Percentiles rank a stretch among this genome's conserved stretches.
Evolutionary conservation across 768 basidiomycete genomes (phyloP).

Genomic region (Trametes sanguinea): DNA sequence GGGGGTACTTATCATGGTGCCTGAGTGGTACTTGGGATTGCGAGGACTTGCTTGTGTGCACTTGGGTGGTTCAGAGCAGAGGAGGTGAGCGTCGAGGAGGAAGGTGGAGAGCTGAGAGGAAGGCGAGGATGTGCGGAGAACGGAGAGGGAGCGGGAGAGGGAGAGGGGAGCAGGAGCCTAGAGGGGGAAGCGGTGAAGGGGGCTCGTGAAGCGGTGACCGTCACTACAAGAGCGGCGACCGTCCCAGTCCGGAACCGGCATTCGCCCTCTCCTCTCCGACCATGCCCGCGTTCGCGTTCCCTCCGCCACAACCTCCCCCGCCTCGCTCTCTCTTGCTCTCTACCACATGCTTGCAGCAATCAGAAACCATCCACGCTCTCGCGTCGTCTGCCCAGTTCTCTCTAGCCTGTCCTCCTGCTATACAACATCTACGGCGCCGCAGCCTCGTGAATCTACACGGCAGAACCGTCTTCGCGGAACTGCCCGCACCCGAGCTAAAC

Average conservation of each 20-base stretch:
- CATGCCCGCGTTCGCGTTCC: neutral
- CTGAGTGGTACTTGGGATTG: neutral
- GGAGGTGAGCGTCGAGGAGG: constrained; percentile 3
- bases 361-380: neutral
- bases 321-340: neutral
- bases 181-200: constrained; percentile 9
- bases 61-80: neutral
- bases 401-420: too few species aligned
- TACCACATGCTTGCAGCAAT: neutral
- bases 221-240: neutral
- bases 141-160: constrained; percentile 10
- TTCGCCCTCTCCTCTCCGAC: constrained; percentile 6
- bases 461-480: neutral
- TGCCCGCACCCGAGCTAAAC: neutral
- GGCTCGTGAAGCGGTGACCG: constrained; percentile 8
- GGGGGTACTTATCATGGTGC: constrained; percentile 59
- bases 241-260: neutral
- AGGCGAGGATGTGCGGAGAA: constrained; percentile 1
- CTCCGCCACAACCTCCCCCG: neutral
- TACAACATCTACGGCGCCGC: neutral
- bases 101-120: neutral
- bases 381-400: too few species aligned
- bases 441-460: neutral
- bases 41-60: neutral
- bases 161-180: constrained; percentile 1